A percentile compares a stretch with the other conserved stretches of the same genome.
These are phyloP conservation scores for Crepidotus variabilis DNA, from an alignment of 768 basidiomycete genomes.

Conservation along the genomic window DNA sequence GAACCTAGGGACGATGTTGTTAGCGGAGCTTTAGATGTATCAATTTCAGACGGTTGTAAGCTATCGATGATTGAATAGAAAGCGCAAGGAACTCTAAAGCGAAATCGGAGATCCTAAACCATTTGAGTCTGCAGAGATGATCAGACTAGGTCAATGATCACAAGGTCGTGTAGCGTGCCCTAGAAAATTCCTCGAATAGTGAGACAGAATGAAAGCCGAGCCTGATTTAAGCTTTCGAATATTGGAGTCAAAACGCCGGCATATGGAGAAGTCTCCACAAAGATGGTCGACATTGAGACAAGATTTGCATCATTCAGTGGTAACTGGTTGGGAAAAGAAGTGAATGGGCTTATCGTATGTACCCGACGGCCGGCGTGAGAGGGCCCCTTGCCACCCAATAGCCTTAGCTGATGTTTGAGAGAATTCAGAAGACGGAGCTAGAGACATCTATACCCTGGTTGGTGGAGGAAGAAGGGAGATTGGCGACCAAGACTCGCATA, in stretches of 20 bases:
- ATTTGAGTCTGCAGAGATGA: neutral
- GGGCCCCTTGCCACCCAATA: neutral
- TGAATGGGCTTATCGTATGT: neutral
- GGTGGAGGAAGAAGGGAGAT: neutral
- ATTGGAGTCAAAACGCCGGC: neutral
- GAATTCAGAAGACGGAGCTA: neutral
- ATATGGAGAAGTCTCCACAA: too few relatives aligned
- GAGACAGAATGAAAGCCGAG: neutral
- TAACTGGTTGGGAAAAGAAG: neutral
- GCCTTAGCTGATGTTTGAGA: neutral
- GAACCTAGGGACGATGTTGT: constrained; percentile 90
- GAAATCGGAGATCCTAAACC: neutral
- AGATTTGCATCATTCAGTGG: neutral
- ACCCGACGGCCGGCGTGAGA: neutral
- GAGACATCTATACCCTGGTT: neutral
- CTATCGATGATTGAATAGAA: neutral
- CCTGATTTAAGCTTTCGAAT: neutral
- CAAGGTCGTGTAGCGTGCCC: constrained; percentile 29
- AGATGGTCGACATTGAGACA: neutral
- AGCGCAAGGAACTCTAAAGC: neutral
- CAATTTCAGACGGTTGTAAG: neutral
- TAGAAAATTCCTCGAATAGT: neutral
- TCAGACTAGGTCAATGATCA: constrained; percentile 18
- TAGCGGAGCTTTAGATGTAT: constrained; percentile 73
- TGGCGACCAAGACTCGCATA: neutral